A percentile compares a stretch with the other conserved stretches of the same genome.
phyloP scores from a whole-genome alignment of 2,329 filamentous ascomycete genomes.

The Cladophialophora immunda region DNA sequence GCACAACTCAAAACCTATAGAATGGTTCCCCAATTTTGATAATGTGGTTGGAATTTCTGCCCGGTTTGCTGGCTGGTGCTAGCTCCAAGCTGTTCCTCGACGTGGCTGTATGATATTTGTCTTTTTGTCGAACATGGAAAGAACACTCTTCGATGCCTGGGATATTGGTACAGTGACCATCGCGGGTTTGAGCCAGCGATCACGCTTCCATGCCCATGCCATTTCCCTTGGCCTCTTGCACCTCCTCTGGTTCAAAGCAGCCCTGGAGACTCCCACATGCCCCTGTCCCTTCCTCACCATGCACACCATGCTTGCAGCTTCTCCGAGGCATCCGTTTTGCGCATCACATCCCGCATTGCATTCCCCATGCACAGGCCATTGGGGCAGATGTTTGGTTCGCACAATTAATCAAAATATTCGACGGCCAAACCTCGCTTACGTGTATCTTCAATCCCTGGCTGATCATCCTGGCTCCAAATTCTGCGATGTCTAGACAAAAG shows the following conservation, averaged over 20 bases:
- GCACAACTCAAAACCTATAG: not conserved
- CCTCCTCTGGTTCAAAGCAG: not conserved
- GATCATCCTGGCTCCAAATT: constrained; percentile 4
- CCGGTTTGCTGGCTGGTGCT: constrained; percentile 2
- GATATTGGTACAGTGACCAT: constrained; percentile 24
- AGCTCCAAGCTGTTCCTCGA: constrained; percentile 11
- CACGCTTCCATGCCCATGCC: not conserved
- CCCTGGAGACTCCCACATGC: not conserved
- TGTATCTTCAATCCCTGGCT: not conserved
- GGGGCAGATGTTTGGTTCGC: not conserved
- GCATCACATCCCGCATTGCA: not conserved
- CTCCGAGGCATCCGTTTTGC: not conserved
- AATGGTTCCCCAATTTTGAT: not conserved
- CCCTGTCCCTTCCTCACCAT: not conserved
- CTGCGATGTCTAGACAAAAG: constrained; percentile 10
- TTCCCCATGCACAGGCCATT: not conserved
- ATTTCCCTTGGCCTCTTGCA: not conserved
- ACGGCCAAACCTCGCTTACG: not conserved
- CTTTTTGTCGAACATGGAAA: constrained; percentile 14
- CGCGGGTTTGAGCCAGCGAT: constrained; percentile 7
- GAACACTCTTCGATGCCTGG: constrained; percentile 5
- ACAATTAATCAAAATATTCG: constrained; percentile 9
- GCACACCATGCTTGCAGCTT: not conserved
- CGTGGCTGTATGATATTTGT: constrained; percentile 6
- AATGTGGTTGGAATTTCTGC: not conserved